phyloP scores from a whole-genome alignment of 1,284 basidiomycete genomes.

The Leccinum variabile region DNA sequence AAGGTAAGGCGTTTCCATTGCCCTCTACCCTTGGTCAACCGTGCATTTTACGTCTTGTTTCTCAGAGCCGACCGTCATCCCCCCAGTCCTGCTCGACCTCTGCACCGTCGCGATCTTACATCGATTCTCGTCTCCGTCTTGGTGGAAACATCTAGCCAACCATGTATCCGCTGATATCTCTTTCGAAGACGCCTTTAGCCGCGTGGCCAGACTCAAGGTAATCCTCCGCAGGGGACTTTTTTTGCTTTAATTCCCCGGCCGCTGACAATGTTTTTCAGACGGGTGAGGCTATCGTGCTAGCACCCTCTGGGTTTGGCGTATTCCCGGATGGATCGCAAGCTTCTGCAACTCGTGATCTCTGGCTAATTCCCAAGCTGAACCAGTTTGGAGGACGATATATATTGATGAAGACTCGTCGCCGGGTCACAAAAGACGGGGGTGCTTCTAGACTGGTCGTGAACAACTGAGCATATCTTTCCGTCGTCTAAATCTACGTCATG shows the following conservation, averaged over 20 bases:
- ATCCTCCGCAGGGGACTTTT: neutral
- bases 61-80: slow-evolving; percentile 72
- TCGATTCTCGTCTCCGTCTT: slow-evolving; percentile 70
- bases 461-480: slow-evolving; percentile 14
- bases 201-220: slow-evolving; percentile 64
- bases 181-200: slow-evolving; percentile 58
- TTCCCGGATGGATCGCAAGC: slow-evolving; percentile 33
- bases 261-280: slow-evolving; percentile 43
- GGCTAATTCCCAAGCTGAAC: slow-evolving; percentile 30
- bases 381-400: slow-evolving; percentile 57
- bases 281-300: slow-evolving; percentile 63
- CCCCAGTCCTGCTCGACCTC: slow-evolving; percentile 65
- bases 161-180: slow-evolving; percentile 66
- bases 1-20: slow-evolving; percentile 44
- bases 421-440: slow-evolving; percentile 64
- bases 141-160: slow-evolving; percentile 67
- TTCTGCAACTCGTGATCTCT: too few species aligned
- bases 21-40: neutral
- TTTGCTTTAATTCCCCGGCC: slow-evolving; percentile 2
- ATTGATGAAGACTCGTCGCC: slow-evolving; percentile 56
- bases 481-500: neutral
- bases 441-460: slow-evolving; percentile 54
- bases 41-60: neutral
- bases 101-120: slow-evolving; percentile 65
- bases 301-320: slow-evolving; percentile 56